These are phyloP conservation scores for Penicillium sp. DNA, from an alignment of 2,329 filamentous ascomycete species.

Conservation along the genomic window DNA sequence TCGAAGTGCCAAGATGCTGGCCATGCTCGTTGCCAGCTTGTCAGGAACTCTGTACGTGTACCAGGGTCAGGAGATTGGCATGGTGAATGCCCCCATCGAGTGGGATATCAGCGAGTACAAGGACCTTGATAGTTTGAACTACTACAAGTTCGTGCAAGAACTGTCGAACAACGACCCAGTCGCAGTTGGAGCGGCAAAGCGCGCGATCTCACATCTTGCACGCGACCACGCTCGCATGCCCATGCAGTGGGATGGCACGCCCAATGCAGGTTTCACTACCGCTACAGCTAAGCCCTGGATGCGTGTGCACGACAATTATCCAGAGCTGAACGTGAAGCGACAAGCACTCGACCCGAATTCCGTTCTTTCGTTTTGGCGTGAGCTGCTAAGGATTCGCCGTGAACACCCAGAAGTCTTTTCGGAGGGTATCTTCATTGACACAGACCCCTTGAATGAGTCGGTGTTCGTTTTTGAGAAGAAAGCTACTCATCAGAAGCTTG, in stretches of 20 bases:
- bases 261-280: conserved; percentile 65
- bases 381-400: conserved; percentile 59
- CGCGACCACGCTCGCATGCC: conserved; percentile 67
- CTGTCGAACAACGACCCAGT: conserved; percentile 41
- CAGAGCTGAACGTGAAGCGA: conserved; percentile 48
- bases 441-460: conserved; percentile 53
- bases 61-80: conserved; percentile 65
- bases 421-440: conserved; percentile 61
- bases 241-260: conserved; percentile 64
- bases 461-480: conserved; percentile 54
- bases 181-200: conserved; percentile 51
- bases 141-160: conserved; percentile 47
- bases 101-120: conserved; percentile 54
- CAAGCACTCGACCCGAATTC: conserved; percentile 53
- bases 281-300: conserved; percentile 61
- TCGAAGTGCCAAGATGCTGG: conserved; percentile 58
- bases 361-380: conserved; percentile 64
- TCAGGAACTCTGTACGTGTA: conserved; percentile 63
- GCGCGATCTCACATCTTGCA: conserved; percentile 60
- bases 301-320: conserved; percentile 58
- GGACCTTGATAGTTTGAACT: conserved; percentile 52
- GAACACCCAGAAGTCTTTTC: conserved; percentile 62
- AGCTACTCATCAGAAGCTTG: conserved; percentile 28
- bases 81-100: conserved; percentile 56
- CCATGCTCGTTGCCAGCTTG: conserved; percentile 53